phyloP scores from a whole-genome alignment of 2,329 filamentous ascomycete genomes.

The Penicillium sp. region DNA sequence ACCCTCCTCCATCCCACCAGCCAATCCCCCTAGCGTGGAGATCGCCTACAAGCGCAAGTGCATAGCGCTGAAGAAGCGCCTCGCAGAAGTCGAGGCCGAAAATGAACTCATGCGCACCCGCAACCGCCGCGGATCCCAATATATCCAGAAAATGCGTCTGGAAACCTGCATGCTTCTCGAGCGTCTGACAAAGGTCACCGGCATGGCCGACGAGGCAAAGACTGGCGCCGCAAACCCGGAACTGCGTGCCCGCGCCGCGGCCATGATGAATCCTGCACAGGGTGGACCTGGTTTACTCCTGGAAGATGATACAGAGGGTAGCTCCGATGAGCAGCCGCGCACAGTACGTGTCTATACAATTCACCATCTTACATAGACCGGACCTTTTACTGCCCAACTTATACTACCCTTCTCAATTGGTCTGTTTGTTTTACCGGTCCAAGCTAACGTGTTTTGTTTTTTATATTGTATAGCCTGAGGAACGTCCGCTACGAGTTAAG shows the following conservation, averaged over 20 bases:
- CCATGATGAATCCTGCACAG: slow-evolving; percentile 28
- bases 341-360: slow-evolving; percentile 33
- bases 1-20: slow-evolving; percentile 27
- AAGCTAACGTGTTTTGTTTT: slow-evolving; percentile 1
- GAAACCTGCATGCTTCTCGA: slow-evolving; percentile 45
- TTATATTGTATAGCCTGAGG: slow-evolving; percentile 38
- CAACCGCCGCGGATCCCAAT: slow-evolving; percentile 74
- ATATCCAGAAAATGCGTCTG: slow-evolving; percentile 86
- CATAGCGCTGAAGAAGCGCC: slow-evolving; percentile 86
- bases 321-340: slow-evolving; percentile 44
- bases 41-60: slow-evolving; percentile 96
- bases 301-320: slow-evolving; percentile 45
- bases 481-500: slow-evolving; percentile 47
- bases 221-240: slow-evolving; percentile 32
- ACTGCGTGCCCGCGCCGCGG: slow-evolving; percentile 36
- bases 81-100: slow-evolving; percentile 85
- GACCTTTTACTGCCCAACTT: too few species aligned
- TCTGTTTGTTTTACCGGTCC: background rate
- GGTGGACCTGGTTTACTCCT: slow-evolving; percentile 17
- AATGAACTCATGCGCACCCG: slow-evolving; percentile 81
- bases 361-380: background rate
- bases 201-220: slow-evolving; percentile 42
- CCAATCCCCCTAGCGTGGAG: slow-evolving; percentile 83
- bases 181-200: slow-evolving; percentile 40
- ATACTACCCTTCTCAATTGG: background rate